These are phyloP conservation scores for Andrographis paniculata DNA, from an alignment of 305 asterid genomes.

Conservation along the genomic window DNA sequence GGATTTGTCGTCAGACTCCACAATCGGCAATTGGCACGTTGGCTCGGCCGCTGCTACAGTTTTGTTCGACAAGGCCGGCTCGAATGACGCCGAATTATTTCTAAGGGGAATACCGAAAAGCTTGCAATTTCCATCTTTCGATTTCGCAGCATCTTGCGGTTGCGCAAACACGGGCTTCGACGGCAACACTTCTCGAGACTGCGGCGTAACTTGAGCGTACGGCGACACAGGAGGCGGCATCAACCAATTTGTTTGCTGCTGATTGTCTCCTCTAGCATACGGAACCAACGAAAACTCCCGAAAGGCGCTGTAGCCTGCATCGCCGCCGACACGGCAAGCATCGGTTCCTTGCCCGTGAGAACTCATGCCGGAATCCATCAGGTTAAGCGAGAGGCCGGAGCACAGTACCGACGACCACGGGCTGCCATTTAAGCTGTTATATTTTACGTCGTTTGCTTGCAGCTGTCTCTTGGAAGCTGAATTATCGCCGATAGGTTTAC, in stretches of 20 bases:
- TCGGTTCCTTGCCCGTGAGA: slow-evolving; percentile 32
- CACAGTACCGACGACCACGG: slow-evolving; percentile 46
- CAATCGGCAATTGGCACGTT: slow-evolving; percentile 29
- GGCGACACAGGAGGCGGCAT: slow-evolving; percentile 68
- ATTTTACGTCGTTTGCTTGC: slow-evolving; percentile 44
- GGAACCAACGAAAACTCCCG: slow-evolving; percentile 40
- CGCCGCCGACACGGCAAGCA: slow-evolving; percentile 40
- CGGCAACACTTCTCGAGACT: slow-evolving; percentile 39
- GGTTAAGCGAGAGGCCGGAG: slow-evolving; percentile 52
- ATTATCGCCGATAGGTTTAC: slow-evolving; percentile 37
- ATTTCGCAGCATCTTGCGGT: slow-evolving; percentile 36
- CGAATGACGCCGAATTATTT: slow-evolving; percentile 32
- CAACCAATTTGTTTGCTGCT: slow-evolving; percentile 54
- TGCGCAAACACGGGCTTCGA: slow-evolving; percentile 31
- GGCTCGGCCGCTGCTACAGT: slow-evolving; percentile 18
- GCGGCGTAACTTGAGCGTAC: slow-evolving; percentile 33
- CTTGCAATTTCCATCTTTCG: slow-evolving; percentile 67
- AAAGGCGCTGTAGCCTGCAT: slow-evolving; percentile 36
- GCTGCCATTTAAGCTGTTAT: slow-evolving; percentile 40
- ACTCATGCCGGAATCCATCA: slow-evolving; percentile 51
- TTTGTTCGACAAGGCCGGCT: slow-evolving; percentile 25
- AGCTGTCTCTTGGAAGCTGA: slow-evolving; percentile 31
- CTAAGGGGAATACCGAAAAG: slow-evolving; percentile 74
- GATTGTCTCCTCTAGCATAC: slow-evolving; percentile 36
- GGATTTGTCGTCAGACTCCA: slow-evolving; percentile 47